These are phyloP conservation scores for Bidens hawaiensis DNA, from an alignment of 140 eudicot genomes.

Conservation along the genomic window DNA sequence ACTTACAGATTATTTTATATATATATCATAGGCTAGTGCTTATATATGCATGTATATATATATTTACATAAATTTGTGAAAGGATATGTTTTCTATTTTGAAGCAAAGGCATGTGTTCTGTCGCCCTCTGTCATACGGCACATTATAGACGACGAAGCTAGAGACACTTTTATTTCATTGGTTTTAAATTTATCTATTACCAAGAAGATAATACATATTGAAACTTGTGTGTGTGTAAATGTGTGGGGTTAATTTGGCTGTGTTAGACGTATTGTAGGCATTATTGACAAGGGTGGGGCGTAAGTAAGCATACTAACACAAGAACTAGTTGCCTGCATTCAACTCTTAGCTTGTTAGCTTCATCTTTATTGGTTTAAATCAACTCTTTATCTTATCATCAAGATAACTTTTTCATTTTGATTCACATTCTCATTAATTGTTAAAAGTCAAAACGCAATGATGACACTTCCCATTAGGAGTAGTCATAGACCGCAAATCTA, in stretches of 20 bases:
- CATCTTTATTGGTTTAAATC: slow-evolving; percentile 16
- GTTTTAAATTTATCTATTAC: slow-evolving; percentile 20
- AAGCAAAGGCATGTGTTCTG: slow-evolving; percentile 25
- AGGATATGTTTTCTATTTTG: background rate
- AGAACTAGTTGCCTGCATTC: background rate
- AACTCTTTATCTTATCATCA: slow-evolving; percentile 23
- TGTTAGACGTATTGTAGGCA: slow-evolving; percentile 19
- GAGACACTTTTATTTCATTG: slow-evolving; percentile 15
- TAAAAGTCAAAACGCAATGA: no score
- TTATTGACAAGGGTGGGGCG: slow-evolving; percentile 26
- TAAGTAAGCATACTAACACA: slow-evolving; percentile 16
- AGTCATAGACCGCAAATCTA: no score
- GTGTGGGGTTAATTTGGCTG: slow-evolving; percentile 31
- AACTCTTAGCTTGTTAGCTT: background rate
- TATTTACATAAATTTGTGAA: background rate
- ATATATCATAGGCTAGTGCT: no score
- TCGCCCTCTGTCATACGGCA: slow-evolving; percentile 25
- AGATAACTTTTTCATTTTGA: background rate
- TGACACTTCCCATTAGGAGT: no score
- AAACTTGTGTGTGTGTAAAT: slow-evolving; percentile 10
- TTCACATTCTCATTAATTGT: background rate
- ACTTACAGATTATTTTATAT: no score
- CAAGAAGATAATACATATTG: slow-evolving; percentile 11
- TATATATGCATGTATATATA: background rate
- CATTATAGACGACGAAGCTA: slow-evolving; percentile 22